A percentile compares a stretch with the other conserved stretches of the same genome.
These are phyloP conservation scores for Aphanomyces invadans DNA, from an alignment of 352 stramenopile species.

Conservation along the genomic window DNA sequence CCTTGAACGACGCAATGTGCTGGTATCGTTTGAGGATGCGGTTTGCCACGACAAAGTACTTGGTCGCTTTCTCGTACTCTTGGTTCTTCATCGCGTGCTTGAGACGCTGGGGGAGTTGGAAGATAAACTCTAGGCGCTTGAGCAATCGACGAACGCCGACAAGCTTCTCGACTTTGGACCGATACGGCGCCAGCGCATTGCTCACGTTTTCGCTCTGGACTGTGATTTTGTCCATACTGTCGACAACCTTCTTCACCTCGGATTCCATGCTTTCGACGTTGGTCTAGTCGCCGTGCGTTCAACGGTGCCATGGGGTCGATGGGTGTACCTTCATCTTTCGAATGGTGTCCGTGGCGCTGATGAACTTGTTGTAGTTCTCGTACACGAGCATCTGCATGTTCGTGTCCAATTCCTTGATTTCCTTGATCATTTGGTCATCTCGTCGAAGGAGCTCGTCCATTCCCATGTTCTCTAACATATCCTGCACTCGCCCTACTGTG, in stretches of 20 bases:
- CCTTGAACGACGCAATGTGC: constrained; percentile 85
- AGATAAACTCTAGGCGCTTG: constrained; percentile 95
- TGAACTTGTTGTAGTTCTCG: constrained; percentile 99
- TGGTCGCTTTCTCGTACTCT: constrained; percentile 78
- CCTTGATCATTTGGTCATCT: constrained; percentile 70
- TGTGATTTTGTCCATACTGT: constrained; percentile 85
- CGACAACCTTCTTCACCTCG: constrained; percentile 78
- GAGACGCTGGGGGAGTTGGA: constrained; percentile 90
- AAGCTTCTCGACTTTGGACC: constrained; percentile 92
- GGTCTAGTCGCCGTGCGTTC: constrained; percentile 47
- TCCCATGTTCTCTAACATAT: constrained; percentile 49
- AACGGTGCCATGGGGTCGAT: no score
- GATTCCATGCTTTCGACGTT: constrained; percentile 89
- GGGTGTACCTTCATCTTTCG: constrained; percentile 88
- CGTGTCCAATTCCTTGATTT: constrained; percentile 94
- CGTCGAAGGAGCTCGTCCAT: constrained; percentile 63
- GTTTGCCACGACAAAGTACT: constrained; percentile 80
- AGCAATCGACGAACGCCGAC: constrained; percentile 93
- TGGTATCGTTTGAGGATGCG: constrained; percentile 82
- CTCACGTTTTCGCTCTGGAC: constrained; percentile 84
- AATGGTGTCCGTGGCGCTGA: constrained; percentile 98
- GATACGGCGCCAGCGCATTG: constrained; percentile 69
- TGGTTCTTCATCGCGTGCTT: constrained; percentile 79
- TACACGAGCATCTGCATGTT: constrained; percentile 99
- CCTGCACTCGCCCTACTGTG: constrained; percentile 25